Percentiles rank a stretch among this genome's conserved stretches.
phyloP scores from a whole-genome alignment of 228 moss, liverwort and hornwort species.

The Sphagnum fallax region DNA sequence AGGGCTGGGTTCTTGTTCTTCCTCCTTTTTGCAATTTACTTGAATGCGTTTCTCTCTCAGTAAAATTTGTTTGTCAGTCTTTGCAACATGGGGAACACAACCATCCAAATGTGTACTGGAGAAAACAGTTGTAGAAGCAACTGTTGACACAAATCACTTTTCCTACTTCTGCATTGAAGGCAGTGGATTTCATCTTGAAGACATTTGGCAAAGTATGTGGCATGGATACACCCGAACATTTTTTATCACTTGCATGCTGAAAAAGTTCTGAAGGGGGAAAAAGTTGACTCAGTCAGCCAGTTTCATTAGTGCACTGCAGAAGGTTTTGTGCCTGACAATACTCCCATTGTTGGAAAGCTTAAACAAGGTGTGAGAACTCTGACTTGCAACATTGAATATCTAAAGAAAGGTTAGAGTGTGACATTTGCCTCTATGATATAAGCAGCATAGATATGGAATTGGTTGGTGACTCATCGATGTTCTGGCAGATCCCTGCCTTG shows the following conservation, averaged over 20 bases:
- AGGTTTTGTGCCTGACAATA: constrained; percentile 47
- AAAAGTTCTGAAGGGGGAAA: neutral
- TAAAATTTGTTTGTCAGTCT: neutral
- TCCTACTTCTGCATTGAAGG: constrained; percentile 35
- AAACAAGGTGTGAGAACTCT: constrained; percentile 11
- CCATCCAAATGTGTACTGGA: neutral
- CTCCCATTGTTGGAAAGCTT: constrained; percentile 38
- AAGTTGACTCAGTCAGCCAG: constrained; percentile 9
- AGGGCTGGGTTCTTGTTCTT: no score
- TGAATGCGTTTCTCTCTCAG: no score
- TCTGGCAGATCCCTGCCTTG: constrained; percentile 58
- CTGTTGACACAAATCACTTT: constrained; percentile 19
- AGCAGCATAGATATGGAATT: constrained; percentile 41
- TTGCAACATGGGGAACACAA: neutral
- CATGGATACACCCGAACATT: constrained; percentile 43
- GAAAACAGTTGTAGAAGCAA: constrained; percentile 1
- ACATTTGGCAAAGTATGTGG: constrained; percentile 49
- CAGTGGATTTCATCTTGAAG: constrained; percentile 67
- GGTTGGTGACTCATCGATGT: constrained; percentile 33
- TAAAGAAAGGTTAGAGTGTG: constrained; percentile 55
- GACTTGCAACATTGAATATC: constrained; percentile 46
- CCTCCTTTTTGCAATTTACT: no score
- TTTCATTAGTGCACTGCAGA: constrained; percentile 32
- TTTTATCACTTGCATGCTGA: constrained; percentile 21
- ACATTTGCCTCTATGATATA: constrained; percentile 58